Evolutionary conservation across 2,329 filamentous ascomycete genomes (phyloP), one percentile per base, ranked within the genome.

Genomic region (Sordariomycetes sp.): DNA sequence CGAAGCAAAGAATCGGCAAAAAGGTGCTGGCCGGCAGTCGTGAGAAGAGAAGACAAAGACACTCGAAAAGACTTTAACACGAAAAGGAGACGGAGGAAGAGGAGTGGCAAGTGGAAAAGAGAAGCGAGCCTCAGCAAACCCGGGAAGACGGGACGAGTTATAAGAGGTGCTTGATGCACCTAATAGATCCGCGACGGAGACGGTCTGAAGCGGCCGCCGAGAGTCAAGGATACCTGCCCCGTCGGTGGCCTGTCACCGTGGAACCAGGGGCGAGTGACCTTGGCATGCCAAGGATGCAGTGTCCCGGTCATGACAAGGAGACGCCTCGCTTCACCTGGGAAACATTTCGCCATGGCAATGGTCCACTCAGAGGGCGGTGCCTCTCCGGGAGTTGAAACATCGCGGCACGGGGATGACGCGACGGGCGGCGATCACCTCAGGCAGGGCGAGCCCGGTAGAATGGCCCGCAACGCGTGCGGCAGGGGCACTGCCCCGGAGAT

Each of bases 181-280:
- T 54, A 54, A 32, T 24, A 48, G 58, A 59, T 59, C 58, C 58
- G 58, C 58, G 58, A 59, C 58, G 34, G 22, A 28, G 35, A 16
- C 32, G 43, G 58, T 59, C 58, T 54, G 58, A 57, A 46, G 52
- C 50, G 56, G 24, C 48, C 34, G 28, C 28, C 18, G 37, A 34
- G 51, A 54, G 56, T 54, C 48, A 46, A 51, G 43, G 52, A 28
- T 52, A 59, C 40, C 28, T 32, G n/a, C 14, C 8, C n/a, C 46
- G 35, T 35, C 25, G 22, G 28, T 24, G 28, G 22, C 43, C n/a
- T 12, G 34, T 24, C 20, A 12, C 18, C 28, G 53, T 52, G 25
- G 46, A 50, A 22, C 18, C 37, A 50, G 35, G 52, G 53, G 24
- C 40, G 16, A 51, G 20, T 35, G 32, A 59, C 57, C 53, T 53